phyloP scores from a whole-genome alignment of 306 rosid genomes.

The Glycyrrhiza uralensis region DNA sequence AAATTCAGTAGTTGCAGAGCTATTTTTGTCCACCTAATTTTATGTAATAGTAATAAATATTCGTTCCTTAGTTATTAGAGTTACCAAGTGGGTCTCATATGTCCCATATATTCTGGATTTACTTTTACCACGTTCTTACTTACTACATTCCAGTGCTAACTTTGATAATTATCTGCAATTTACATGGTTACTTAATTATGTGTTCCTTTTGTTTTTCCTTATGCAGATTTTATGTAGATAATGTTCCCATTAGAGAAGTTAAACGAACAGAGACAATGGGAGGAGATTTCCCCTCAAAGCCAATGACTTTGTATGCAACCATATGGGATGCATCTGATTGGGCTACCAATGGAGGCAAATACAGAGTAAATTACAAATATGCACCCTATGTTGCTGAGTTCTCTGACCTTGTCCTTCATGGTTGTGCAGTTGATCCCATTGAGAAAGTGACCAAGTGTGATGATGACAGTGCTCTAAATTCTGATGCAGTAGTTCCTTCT shows the following conservation, averaged over 20 bases:
- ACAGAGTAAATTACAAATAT: slow-evolving; percentile 85
- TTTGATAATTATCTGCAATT: neutral
- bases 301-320: slow-evolving; percentile 92
- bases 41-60: neutral
- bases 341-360: slow-evolving; percentile 98
- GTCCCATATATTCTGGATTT: neutral
- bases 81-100: neutral
- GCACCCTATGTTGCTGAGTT: slow-evolving; percentile 75
- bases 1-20: neutral
- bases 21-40: slow-evolving; percentile 22
- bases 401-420: slow-evolving; percentile 78
- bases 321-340: slow-evolving; percentile 97
- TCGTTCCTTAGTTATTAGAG: neutral
- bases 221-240: slow-evolving; percentile 87
- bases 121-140: neutral
- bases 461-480: slow-evolving; percentile 37
- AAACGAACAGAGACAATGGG: slow-evolving; percentile 74
- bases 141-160: too few relatives aligned
- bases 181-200: neutral
- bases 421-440: slow-evolving; percentile 82
- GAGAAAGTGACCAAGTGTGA: slow-evolving; percentile 55
- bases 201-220: neutral
- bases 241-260: slow-evolving; percentile 79
- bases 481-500: slow-evolving; percentile 46
- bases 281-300: slow-evolving; percentile 91